A percentile compares a stretch with the other conserved stretches of the same genome.
Conservation (phyloP, 495 filamentous ascomycete genomes). For the Aspergillus indologenus region DNA sequence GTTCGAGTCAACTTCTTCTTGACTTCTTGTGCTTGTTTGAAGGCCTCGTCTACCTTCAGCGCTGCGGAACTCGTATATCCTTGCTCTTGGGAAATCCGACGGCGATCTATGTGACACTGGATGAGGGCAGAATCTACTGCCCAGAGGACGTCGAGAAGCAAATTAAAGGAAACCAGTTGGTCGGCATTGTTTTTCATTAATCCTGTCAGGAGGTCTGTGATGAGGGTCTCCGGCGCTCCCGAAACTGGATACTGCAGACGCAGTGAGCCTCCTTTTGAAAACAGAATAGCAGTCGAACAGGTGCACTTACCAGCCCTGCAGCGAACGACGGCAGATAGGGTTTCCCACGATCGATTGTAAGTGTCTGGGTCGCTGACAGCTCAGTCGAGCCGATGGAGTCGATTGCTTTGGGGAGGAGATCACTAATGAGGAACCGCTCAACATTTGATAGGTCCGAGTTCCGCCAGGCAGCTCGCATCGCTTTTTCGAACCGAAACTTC, state of each 20-base stretch:
- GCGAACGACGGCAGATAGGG: conserved; percentile 12
- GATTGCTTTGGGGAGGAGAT: conserved; percentile 22
- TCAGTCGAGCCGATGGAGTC: conserved; percentile 18
- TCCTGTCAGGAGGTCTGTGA: conserved; percentile 22
- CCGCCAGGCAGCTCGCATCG: conserved; percentile 25
- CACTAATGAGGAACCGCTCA: conserved; percentile 23
- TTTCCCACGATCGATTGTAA: conserved; percentile 8
- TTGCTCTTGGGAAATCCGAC: conserved; percentile 23
- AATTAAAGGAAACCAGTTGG: conserved; percentile 18
- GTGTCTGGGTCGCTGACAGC: conserved; percentile 7
- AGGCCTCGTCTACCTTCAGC: conserved; percentile 20
- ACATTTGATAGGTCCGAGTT: conserved; percentile 21
- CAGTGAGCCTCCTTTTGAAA: conserved; percentile 10
- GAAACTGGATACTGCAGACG: conserved; percentile 22
- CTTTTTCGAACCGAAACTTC: conserved; percentile 25
- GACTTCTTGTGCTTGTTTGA: conserved; percentile 17
- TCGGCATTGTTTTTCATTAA: conserved; percentile 19
- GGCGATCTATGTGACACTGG: conserved; percentile 28
- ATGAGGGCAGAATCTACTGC: conserved; percentile 25
- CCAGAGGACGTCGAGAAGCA: conserved; percentile 24
- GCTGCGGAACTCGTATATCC: conserved; percentile 16
- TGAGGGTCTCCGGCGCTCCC: conserved; percentile 18
- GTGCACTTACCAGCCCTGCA: conserved; percentile 21
- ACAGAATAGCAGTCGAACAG: neutral
- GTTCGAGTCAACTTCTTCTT: conserved; percentile 21